A percentile compares a stretch with the other conserved stretches of the same genome.
Evolutionary conservation across 768 basidiomycete genomes (phyloP).

Genomic region (Lactarius akahatsu): DNA sequence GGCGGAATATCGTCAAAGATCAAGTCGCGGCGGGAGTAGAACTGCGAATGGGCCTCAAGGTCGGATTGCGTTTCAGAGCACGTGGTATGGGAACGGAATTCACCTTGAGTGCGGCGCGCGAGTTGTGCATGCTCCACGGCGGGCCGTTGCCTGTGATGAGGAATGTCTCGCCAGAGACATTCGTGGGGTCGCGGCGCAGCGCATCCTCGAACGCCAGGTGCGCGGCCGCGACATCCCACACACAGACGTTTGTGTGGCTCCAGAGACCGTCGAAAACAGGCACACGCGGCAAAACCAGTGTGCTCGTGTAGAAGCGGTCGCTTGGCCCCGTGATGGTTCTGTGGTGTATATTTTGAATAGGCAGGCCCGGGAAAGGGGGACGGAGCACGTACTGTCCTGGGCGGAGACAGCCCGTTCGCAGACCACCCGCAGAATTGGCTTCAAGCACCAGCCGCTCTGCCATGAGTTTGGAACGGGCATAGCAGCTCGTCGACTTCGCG

Average conservation of each 20-base stretch:
- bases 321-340: constrained; percentile 40
- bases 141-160: constrained; percentile 38
- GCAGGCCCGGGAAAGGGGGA: background rate
- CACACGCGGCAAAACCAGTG: constrained; percentile 36
- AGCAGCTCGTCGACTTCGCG: constrained; percentile 44
- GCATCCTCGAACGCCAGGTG: constrained; percentile 39
- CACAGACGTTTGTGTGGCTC: constrained; percentile 37
- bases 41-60: constrained; percentile 27
- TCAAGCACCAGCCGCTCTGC: constrained; percentile 54
- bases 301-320: constrained; percentile 36
- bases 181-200: constrained; percentile 30
- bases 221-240: constrained; percentile 40
- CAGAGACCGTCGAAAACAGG: constrained; percentile 37
- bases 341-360: background rate
- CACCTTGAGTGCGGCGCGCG: constrained; percentile 37
- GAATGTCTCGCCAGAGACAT: constrained; percentile 38
- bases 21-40: constrained; percentile 35
- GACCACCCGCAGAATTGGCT: constrained; percentile 48
- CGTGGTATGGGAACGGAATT: background rate
- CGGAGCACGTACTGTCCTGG: constrained; percentile 36
- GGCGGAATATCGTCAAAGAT: constrained; percentile 35
- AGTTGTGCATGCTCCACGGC: constrained; percentile 36
- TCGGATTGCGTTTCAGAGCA: background rate
- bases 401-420: constrained; percentile 45
- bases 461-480: constrained; percentile 53